phyloP scores from a whole-genome alignment of 768 basidiomycete genomes.

The Psilocybe cyanescens region DNA sequence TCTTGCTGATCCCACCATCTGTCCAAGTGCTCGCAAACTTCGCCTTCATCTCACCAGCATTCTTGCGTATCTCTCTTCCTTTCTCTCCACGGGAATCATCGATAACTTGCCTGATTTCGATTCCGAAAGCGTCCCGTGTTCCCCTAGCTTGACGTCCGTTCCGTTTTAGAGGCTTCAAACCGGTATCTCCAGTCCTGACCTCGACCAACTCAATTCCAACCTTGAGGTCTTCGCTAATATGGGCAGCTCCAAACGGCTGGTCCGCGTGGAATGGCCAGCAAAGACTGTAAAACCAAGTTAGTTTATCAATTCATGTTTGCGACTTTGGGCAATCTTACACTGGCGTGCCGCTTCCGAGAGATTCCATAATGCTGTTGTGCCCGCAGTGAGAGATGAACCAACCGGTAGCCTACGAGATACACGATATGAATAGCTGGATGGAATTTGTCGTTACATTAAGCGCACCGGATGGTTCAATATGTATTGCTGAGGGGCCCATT shows the following conservation, averaged over 20 bases:
- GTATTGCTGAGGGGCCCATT: constrained; percentile 4
- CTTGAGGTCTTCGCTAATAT: constrained; percentile 8
- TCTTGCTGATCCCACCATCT: neutral
- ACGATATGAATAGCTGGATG: no score
- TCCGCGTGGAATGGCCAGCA: constrained; percentile 16
- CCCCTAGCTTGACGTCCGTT: constrained; percentile 8
- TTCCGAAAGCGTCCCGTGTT: constrained; percentile 10
- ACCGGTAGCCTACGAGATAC: constrained; percentile 3
- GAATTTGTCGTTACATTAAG: neutral
- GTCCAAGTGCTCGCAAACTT: neutral
- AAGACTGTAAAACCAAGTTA: constrained; percentile 4
- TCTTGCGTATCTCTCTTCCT: constrained; percentile 3
- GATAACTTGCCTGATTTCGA: constrained; percentile 7
- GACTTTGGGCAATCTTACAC: neutral
- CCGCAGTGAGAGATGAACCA: constrained; percentile 12
- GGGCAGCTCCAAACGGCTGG: constrained; percentile 8
- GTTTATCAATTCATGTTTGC: neutral
- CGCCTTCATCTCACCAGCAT: constrained; percentile 2
- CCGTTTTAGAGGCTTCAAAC: constrained; percentile 9
- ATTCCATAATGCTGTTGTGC: constrained; percentile 11
- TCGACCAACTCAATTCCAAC: constrained; percentile 11
- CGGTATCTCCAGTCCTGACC: constrained; percentile 7
- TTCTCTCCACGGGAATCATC: constrained; percentile 2
- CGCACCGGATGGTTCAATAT: neutral
- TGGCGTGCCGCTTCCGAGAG: constrained; percentile 8